phyloP scores from a whole-genome alignment of 768 basidiomycete genomes.

The Hydnum rufescens region DNA sequence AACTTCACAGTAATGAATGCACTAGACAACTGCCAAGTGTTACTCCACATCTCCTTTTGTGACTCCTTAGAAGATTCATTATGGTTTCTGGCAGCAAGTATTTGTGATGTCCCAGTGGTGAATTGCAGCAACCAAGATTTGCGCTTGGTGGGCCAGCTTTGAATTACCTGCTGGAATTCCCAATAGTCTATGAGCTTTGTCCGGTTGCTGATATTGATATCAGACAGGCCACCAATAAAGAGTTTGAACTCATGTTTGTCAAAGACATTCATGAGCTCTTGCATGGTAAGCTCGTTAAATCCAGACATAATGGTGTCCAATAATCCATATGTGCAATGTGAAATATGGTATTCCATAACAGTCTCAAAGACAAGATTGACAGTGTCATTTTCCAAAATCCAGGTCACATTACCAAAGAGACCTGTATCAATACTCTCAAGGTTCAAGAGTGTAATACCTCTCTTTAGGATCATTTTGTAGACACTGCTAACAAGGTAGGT shows the following conservation, averaged over 20 bases:
- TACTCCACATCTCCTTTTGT: no score
- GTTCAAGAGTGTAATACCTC: no score
- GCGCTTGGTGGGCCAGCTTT: conserved; percentile 76
- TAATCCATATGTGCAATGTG: conserved; percentile 62
- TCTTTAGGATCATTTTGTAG: no score
- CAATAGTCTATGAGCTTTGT: conserved; percentile 55
- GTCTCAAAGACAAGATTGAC: no score
- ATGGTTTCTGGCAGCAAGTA: no score
- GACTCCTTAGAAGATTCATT: no score
- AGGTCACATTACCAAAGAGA: no score
- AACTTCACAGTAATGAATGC: no score
- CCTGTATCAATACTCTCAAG: no score
- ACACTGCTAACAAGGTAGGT: no score
- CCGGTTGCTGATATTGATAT: conserved; percentile 43
- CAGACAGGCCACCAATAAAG: conserved; percentile 82
- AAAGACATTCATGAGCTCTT: conserved; percentile 71
- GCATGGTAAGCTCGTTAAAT: conserved; percentile 64
- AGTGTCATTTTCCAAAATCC: no score
- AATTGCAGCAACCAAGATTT: conserved; percentile 78
- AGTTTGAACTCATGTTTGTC: conserved; percentile 76
- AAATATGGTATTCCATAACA: conserved; percentile 68
- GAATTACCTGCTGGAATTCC: conserved; percentile 92
- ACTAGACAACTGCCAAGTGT: no score
- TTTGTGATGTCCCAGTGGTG: conserved; percentile 67
- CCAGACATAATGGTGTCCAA: conserved; percentile 75